Evolutionary conservation across 139 green algal genomes (phyloP).

Genomic region (Haematococcus sp.): DNA sequence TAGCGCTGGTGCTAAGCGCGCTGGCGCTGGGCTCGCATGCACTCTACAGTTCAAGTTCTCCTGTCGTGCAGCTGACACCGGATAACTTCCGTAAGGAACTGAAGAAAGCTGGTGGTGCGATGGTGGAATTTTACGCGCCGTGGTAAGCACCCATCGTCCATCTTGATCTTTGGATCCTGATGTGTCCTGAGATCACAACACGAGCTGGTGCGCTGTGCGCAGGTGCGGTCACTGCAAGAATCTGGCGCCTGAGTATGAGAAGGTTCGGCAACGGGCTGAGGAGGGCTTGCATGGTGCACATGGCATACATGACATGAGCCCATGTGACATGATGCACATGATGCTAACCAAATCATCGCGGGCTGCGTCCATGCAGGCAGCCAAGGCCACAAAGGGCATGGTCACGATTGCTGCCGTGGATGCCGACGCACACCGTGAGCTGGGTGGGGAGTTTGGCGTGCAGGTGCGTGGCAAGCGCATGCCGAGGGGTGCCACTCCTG

Average conservation of each 20-base stretch:
- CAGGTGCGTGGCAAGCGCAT: no score
- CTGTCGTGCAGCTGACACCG: constrained; percentile 35
- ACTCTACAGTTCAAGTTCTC: not conserved
- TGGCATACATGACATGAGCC: not conserved
- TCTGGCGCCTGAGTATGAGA: constrained; percentile 15
- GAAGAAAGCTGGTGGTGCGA: constrained; percentile 36
- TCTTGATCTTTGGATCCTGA: not conserved
- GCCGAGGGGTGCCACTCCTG: no score
- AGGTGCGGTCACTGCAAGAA: constrained; percentile 70
- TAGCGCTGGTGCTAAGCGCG: no score
- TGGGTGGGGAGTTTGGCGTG: constrained; percentile 62
- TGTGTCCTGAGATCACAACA: not conserved
- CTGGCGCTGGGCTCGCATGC: constrained; percentile 27
- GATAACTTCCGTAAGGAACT: constrained; percentile 50
- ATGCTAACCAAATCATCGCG: no score
- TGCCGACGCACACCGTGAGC: constrained; percentile 53
- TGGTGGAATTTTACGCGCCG: constrained; percentile 64
- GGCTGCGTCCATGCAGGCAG: constrained; percentile 34
- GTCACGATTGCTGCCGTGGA: constrained; percentile 71
- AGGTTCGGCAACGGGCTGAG: not conserved
- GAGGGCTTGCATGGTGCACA: not conserved
- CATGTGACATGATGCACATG: not conserved
- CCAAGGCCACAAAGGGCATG: constrained; percentile 68
- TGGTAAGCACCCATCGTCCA: constrained; percentile 29
- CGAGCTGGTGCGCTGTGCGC: not conserved